Conservation (phyloP, 768 basidiomycete genomes). For the Mycena venus region DNA sequence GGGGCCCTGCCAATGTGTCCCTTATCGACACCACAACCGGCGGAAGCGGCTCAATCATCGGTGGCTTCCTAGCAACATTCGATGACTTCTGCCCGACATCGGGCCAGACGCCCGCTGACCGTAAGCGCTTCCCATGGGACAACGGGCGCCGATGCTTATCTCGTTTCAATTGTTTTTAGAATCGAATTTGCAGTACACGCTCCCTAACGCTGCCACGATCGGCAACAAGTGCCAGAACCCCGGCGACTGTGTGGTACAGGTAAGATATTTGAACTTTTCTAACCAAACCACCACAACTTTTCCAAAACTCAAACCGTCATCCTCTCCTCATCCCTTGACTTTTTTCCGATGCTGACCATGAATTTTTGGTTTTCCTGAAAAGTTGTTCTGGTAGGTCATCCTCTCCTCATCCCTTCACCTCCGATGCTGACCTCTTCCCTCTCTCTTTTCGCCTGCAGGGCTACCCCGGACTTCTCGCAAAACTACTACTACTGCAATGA, state of each 20-base stretch:
- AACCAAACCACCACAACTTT: too few relatives aligned
- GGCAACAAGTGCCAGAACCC: conserved; percentile 30
- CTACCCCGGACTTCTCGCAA: conserved; percentile 31
- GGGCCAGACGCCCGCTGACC: conserved; percentile 29
- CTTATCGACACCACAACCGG: conserved; percentile 31
- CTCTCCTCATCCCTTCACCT: too few relatives aligned
- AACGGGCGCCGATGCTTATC: not conserved
- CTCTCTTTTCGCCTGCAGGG: conserved; percentile 35
- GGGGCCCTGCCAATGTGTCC: conserved; percentile 32
- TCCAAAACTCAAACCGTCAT: too few relatives aligned
- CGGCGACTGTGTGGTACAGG: conserved; percentile 32
- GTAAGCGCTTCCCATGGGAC: not conserved
- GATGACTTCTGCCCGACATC: conserved; percentile 32
- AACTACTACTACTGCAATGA: conserved; percentile 35
- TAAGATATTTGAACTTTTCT: too few relatives aligned
- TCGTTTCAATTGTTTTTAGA: not conserved
- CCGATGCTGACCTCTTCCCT: too few relatives aligned
- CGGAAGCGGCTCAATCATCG: conserved; percentile 21
- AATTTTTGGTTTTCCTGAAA: too few relatives aligned
- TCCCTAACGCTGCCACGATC: conserved; percentile 24
- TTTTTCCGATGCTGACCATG: too few relatives aligned
- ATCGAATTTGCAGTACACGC: conserved; percentile 26
- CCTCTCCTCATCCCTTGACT: too few relatives aligned
- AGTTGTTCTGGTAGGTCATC: too few relatives aligned
- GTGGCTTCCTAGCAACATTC: conserved; percentile 27